phyloP scores from a whole-genome alignment of 2,329 filamentous ascomycete species.

The Arthrobotrys musiformis region DNA sequence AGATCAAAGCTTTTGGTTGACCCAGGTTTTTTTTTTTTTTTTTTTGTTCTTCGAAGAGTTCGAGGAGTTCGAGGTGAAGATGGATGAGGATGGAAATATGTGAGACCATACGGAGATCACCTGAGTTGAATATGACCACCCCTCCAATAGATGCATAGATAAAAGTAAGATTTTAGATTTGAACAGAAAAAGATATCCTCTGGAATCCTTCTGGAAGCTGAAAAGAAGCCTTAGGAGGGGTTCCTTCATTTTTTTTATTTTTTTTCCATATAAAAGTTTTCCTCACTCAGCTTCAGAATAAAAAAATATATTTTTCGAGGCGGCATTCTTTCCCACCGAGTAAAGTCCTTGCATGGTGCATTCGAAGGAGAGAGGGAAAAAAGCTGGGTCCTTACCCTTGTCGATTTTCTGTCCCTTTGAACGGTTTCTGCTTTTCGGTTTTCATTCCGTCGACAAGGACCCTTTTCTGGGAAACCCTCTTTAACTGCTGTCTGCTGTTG shows the following conservation, averaged over 20 bases:
- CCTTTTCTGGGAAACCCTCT: conserved; percentile 2
- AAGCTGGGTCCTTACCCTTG: conserved; percentile 59
- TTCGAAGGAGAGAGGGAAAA: conserved; percentile 57
- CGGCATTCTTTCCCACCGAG: conserved; percentile 58
- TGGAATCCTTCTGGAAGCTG: conserved; percentile 53
- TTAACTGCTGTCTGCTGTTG: conserved; percentile 4
- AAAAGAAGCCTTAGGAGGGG: conserved; percentile 26
- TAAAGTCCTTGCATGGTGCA: conserved; percentile 62
- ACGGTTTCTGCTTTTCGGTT: conserved; percentile 27
- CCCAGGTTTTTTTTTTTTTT: conserved; percentile 11
- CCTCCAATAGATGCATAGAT: conserved; percentile 22
- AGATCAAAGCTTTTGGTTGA: conserved; percentile 29
- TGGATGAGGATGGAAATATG: not conserved
- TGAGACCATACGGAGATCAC: conserved; percentile 46
- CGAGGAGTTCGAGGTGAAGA: not conserved
- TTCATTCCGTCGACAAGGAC: conserved; percentile 47
- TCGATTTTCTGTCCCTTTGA: conserved; percentile 17
- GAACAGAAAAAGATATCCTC: conserved; percentile 1
- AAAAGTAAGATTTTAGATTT: conserved; percentile 44
- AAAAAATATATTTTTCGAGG: conserved; percentile 32
- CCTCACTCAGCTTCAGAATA: too few species aligned
- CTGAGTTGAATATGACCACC: conserved; percentile 43
- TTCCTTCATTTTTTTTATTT: conserved; percentile 15
- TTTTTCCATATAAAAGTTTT: not conserved
- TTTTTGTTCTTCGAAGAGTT: not conserved